Evolutionary conservation across 495 filamentous ascomycete genomes (phyloP).

Genomic region (Cercophora samala): DNA sequence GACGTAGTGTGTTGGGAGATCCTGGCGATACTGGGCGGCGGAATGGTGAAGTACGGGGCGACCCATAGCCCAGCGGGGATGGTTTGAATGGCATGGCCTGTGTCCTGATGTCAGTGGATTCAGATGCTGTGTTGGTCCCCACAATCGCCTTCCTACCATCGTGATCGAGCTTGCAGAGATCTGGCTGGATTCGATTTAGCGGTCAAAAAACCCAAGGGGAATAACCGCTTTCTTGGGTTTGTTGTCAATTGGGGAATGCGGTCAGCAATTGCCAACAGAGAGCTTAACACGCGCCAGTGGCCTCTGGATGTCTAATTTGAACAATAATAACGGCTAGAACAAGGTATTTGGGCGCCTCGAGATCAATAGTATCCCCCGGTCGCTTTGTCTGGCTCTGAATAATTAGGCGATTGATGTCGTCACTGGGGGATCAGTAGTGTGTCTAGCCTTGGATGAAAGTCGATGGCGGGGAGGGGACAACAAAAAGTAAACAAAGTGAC

Average conservation of each 20-base stretch:
- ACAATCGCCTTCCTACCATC: not conserved
- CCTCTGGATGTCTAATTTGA: not conserved
- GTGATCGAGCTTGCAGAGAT: not conserved
- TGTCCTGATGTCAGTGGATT: not conserved
- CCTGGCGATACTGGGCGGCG: slow-evolving; percentile 58
- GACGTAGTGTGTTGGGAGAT: slow-evolving; percentile 46
- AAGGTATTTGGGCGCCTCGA: not conserved
- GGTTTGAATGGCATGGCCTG: slow-evolving; percentile 59
- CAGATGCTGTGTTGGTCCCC: not conserved
- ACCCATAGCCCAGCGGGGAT: slow-evolving; percentile 40
- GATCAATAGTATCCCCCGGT: not conserved
- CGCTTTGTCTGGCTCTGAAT: not conserved
- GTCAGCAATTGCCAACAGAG: not conserved
- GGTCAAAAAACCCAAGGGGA: not conserved
- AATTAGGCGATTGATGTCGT: slow-evolving; percentile 7
- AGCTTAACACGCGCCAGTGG: not conserved
- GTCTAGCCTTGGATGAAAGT: not conserved
- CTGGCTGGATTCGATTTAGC: not conserved
- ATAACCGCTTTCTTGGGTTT: not conserved
- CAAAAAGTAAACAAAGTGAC: slow-evolving; percentile 23
- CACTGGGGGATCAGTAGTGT: slow-evolving; percentile 1
- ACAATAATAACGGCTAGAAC: not conserved
- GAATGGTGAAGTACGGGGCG: slow-evolving; percentile 72
- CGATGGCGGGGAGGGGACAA: not conserved
- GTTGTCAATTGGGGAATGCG: not conserved